phyloP scores from a whole-genome alignment of 768 basidiomycete genomes.

The Pisolithus tinctorius region DNA sequence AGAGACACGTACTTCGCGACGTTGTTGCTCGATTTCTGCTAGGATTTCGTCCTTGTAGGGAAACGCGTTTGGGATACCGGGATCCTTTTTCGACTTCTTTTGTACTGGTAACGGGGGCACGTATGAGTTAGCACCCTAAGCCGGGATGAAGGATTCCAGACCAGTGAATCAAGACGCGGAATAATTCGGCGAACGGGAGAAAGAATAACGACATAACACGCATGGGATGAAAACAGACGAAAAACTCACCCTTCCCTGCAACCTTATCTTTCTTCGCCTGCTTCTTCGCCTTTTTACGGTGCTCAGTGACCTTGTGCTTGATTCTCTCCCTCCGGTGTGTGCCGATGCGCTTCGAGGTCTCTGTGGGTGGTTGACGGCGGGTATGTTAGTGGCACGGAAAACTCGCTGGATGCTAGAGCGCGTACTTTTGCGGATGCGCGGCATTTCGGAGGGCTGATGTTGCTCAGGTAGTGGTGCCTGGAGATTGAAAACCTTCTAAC shows the following conservation, averaged over 20 bases:
- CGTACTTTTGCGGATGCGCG: conserved; percentile 65
- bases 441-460: conserved; percentile 35
- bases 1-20: conserved; percentile 47
- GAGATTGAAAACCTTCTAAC: no score
- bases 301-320: conserved; percentile 69
- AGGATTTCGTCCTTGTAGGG: conserved; percentile 93
- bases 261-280: conserved; percentile 65
- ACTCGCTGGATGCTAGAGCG: neutral
- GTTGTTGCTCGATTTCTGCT: conserved; percentile 81
- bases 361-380: conserved; percentile 31
- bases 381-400: neutral
- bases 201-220: neutral
- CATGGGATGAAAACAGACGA: neutral
- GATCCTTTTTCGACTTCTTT: conserved; percentile 61
- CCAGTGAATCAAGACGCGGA: conserved; percentile 1
- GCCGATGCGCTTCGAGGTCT: conserved; percentile 77
- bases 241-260: conserved; percentile 74
- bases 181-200: neutral
- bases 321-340: conserved; percentile 69
- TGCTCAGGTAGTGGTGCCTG: neutral
- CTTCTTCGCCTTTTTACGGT: conserved; percentile 68
- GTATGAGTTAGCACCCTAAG: conserved; percentile 1
- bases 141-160: neutral
- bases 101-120: conserved; percentile 42
- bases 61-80: conserved; percentile 89